Evolutionary conservation across 179 eudicot species (phyloP), one percentile per base, ranked within the genome.

Genomic region (Drosera spatulata): DNA sequence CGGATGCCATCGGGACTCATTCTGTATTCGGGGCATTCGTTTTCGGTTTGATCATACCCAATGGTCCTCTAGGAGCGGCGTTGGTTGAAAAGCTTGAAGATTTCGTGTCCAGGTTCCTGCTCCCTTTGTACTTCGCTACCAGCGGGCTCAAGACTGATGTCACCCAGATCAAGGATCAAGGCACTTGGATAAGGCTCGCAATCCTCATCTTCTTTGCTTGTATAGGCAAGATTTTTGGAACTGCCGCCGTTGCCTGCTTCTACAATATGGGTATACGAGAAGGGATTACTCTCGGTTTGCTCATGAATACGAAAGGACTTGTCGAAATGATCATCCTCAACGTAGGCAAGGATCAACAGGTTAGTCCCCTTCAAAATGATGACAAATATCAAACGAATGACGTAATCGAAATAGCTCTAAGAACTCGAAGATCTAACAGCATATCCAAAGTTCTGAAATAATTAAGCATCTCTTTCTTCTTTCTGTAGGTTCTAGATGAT

Each of bases 301-400:
- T 84, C 77, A 82, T 82, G 88, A 82, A 77, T 48, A 82, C 88
- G 6, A 80, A 82, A 63, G 87, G 87, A 9, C 45, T 82, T 64
- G 87, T 82, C 71, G 83, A 61, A 77, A 79, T 44, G 13, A 50
- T 7, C 13, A 14, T 50, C 12, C 53, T 50, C 11, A 10, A 50
- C 5, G 5, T 50, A 10, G 87, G 87, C 57, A 75, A 63, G 57
- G 84, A 83, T 64, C 78, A 80, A 62, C 78, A 81, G 89, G 89
- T 82, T 0, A 38, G 68, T 68, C 45, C 56, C 59, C 54, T n/a
- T 55, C 44, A 22, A 22, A 22, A 22, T 22, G 33, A 22, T 22
- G 33, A 22, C 33, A 22, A 22, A 22, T 22, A 22, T 1, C 33
- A 22, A 22, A 22, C 33, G 1, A 22, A 22, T 22, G 33, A 22